A percentile compares a stretch with the other conserved stretches of the same genome.
Evolutionary conservation across 2,329 filamentous ascomycete genomes (phyloP).

Genomic region (Exophiala sp.): DNA sequence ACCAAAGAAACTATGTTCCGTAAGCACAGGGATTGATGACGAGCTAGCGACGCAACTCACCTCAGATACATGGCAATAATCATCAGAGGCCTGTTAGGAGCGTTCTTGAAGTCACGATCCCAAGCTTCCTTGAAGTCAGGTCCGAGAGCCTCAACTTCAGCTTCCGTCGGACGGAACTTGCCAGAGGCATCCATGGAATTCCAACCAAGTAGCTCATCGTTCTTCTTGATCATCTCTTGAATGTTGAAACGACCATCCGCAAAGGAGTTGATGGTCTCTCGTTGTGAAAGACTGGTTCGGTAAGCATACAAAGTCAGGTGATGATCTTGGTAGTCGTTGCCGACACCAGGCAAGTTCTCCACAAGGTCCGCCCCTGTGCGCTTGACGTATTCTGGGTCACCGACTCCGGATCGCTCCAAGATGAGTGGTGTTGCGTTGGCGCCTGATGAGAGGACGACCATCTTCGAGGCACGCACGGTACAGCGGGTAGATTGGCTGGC

Average conservation of each 20-base stretch:
- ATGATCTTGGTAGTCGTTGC: slow-evolving; percentile 53
- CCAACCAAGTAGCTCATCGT: slow-evolving; percentile 49
- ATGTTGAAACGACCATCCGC: slow-evolving; percentile 49
- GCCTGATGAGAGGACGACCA: slow-evolving; percentile 60
- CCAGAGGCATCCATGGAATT: slow-evolving; percentile 55
- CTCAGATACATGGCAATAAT: slow-evolving; percentile 24
- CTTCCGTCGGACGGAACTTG: slow-evolving; percentile 55
- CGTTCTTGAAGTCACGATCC: slow-evolving; percentile 53
- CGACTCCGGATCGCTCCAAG: slow-evolving; percentile 60
- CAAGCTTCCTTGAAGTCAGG: slow-evolving; percentile 53
- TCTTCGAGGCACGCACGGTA: slow-evolving; percentile 47
- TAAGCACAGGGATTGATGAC: neutral
- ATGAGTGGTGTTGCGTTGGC: slow-evolving; percentile 56
- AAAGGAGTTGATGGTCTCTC: slow-evolving; percentile 55
- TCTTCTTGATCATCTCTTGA: slow-evolving; percentile 18
- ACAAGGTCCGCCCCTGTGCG: slow-evolving; percentile 42
- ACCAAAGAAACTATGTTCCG: slow-evolving; percentile 26
- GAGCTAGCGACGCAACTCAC: slow-evolving; percentile 1
- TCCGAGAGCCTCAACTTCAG: slow-evolving; percentile 52
- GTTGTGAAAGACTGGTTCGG: slow-evolving; percentile 42
- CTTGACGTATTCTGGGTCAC: slow-evolving; percentile 43
- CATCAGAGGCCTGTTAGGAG: slow-evolving; percentile 39
- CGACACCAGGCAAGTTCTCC: slow-evolving; percentile 45
- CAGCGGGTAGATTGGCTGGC: slow-evolving; percentile 8
- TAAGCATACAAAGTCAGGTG: slow-evolving; percentile 55